phyloP scores from a whole-genome alignment of 129 eudicot species.

The Tanacetum coccineum region DNA sequence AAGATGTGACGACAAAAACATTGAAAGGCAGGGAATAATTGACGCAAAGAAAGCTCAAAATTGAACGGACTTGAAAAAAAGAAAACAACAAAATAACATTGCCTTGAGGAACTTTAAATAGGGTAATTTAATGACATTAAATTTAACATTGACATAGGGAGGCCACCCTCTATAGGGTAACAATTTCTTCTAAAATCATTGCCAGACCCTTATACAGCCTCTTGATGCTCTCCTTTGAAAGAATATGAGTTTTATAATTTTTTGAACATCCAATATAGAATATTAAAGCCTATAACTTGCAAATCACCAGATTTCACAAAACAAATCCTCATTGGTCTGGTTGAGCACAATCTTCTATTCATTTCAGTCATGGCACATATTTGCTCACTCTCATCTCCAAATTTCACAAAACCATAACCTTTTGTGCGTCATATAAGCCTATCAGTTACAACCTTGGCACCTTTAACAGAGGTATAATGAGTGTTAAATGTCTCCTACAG shows the following conservation, averaged over 20 bases:
- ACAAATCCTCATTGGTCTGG: too few relatives aligned
- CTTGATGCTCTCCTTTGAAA: constrained; percentile 96
- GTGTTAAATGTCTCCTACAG: too few relatives aligned
- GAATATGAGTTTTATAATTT: constrained; percentile 60
- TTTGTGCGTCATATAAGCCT: too few relatives aligned
- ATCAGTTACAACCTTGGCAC: too few relatives aligned
- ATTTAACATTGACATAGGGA: constrained; percentile 75
- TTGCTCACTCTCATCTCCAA: too few relatives aligned
- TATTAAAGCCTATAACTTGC: constrained; percentile 37
- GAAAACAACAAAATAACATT: constrained; percentile 27
- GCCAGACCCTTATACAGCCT: constrained; percentile 80
- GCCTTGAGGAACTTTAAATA: constrained; percentile 36
- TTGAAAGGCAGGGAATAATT: too few relatives aligned
- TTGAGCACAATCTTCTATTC: too few relatives aligned
- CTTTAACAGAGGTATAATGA: too few relatives aligned
- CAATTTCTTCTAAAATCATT: constrained; percentile 76
- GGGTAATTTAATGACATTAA: constrained; percentile 44
- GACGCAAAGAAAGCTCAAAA: constrained; percentile 35
- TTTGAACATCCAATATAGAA: constrained; percentile 37
- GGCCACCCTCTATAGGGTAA: constrained; percentile 69
- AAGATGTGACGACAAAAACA: too few relatives aligned
- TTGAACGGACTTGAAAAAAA: constrained; percentile 21
- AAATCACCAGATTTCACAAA: constrained; percentile 38
- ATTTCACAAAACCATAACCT: too few relatives aligned
- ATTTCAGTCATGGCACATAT: too few relatives aligned